phyloP scores from a whole-genome alignment of 768 basidiomycete genomes.

The Naganishia randhawae region DNA sequence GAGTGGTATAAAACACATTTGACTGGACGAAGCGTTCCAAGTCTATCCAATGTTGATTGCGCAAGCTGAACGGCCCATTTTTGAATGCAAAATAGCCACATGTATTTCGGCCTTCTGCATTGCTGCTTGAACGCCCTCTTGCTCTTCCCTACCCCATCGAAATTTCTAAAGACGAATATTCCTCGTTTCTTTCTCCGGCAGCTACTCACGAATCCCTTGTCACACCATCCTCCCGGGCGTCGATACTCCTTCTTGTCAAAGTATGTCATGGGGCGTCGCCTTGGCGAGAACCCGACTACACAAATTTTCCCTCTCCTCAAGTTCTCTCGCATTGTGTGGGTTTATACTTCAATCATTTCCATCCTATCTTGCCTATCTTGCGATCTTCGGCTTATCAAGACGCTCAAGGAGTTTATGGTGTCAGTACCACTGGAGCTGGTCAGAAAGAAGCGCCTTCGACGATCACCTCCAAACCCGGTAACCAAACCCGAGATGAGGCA shows the following conservation, averaged over 20 bases:
- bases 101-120: neutral
- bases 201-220: neutral
- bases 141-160: neutral
- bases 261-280: conserved; percentile 39
- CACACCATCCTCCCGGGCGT: neutral
- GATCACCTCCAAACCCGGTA: conserved; percentile 28
- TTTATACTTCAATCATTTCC: conserved; percentile 44
- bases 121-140: conserved; percentile 2
- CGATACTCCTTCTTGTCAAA: conserved; percentile 33
- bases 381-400: conserved; percentile 24
- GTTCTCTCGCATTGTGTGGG: conserved; percentile 42
- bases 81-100: conserved; percentile 1
- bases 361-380: conserved; percentile 41
- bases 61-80: neutral
- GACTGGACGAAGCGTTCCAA: no score
- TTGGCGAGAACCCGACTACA: conserved; percentile 37
- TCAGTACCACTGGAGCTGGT: neutral
- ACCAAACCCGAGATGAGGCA: conserved; percentile 29
- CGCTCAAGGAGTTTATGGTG: neutral
- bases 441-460: neutral
- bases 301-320: conserved; percentile 40
- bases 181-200: neutral
- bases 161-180: neutral
- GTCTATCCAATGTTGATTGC: no score
- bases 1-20: neutral